Conservation (phyloP, 2,329 filamentous ascomycete species). For the Corinectria fuckeliana region DNA sequence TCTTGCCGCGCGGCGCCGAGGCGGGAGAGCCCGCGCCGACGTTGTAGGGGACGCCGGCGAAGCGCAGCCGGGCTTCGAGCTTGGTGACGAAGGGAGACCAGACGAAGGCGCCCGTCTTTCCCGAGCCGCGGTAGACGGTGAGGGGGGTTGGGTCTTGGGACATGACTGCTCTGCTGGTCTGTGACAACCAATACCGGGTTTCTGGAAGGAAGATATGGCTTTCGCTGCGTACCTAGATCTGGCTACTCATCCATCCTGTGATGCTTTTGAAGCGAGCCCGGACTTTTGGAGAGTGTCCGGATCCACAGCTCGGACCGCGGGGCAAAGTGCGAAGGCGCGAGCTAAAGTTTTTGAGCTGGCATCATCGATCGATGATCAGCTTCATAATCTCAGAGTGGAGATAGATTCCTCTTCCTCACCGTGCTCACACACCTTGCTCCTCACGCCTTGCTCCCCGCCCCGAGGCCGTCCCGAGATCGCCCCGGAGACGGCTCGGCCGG, state of each 20-base stretch:
- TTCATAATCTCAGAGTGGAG: background rate
- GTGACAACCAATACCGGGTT: background rate
- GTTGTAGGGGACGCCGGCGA: conserved; percentile 55
- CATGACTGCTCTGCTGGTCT: too few relatives aligned
- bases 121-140: conserved; percentile 58
- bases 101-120: conserved; percentile 47
- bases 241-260: background rate
- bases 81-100: conserved; percentile 71
- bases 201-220: background rate
- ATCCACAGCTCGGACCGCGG: conserved; percentile 4
- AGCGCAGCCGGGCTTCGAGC: conserved; percentile 66
- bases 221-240: background rate
- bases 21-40: conserved; percentile 51
- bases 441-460: background rate
- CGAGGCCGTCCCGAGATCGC: background rate
- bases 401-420: background rate
- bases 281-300: conserved; percentile 9
- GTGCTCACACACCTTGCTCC: background rate
- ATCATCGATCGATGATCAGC: background rate
- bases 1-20: conserved; percentile 62
- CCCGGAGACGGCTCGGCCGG: background rate
- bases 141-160: conserved; percentile 10
- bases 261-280: conserved; percentile 2
- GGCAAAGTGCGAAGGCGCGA: conserved; percentile 5
- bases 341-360: too few relatives aligned